Evolutionary conservation across 2,329 filamentous ascomycete species (phyloP).

Genomic region (Kalmusia sp.): DNA sequence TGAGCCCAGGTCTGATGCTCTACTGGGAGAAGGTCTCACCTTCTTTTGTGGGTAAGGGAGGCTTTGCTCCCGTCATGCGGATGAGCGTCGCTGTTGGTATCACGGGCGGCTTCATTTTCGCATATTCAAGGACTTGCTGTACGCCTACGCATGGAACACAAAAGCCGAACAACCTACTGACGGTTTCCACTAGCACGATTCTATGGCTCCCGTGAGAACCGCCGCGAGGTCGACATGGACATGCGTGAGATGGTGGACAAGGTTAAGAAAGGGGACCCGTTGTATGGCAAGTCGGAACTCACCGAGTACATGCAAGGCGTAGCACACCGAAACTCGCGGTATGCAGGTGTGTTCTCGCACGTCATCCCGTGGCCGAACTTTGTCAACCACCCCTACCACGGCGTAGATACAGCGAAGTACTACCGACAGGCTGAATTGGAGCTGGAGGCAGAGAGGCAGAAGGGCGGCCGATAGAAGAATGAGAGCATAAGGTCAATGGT

Average conservation of each 20-base stretch:
- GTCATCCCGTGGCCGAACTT: constrained; percentile 97
- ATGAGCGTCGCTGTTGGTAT: constrained; percentile 75
- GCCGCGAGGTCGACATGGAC: constrained; percentile 90
- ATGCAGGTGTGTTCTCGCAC: constrained; percentile 82
- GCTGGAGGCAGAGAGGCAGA: constrained; percentile 75
- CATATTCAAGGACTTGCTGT: constrained; percentile 86
- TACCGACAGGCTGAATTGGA: constrained; percentile 95
- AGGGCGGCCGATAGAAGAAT: constrained; percentile 15
- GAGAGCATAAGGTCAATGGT: constrained; percentile 17
- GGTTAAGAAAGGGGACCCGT: constrained; percentile 87
- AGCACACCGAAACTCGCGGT: constrained; percentile 89
- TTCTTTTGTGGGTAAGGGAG: constrained; percentile 81
- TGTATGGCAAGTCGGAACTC: constrained; percentile 83
- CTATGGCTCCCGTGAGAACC: constrained; percentile 93
- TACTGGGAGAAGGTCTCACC: constrained; percentile 85
- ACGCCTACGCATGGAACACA: constrained; percentile 53
- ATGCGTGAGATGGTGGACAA: constrained; percentile 98
- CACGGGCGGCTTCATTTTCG: constrained; percentile 80
- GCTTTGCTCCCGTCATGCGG: constrained; percentile 84
- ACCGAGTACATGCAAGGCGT: constrained; percentile 93
- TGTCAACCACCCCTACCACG: constrained; percentile 87
- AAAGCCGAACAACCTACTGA: neutral
- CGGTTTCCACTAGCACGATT: constrained; percentile 73
- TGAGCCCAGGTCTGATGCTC: constrained; percentile 76
- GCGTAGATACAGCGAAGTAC: constrained; percentile 98